Conservation (phyloP, 306 rosid species). For the Inga laurina region DNA sequence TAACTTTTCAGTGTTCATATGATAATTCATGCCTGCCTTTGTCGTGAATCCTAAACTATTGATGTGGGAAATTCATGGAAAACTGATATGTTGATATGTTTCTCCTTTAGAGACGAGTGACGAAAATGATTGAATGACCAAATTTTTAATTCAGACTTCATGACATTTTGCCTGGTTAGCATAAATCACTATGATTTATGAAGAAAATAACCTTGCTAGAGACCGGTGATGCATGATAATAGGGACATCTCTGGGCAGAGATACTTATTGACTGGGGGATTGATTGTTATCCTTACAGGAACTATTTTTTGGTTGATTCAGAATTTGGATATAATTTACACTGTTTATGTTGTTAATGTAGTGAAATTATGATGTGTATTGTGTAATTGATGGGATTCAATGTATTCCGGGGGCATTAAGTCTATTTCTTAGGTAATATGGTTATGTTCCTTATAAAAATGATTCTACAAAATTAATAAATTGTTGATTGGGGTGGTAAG, state of each 20-base stretch:
- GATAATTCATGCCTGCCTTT: no score
- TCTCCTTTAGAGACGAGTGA: neutral
- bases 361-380: neutral
- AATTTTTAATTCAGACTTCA: conserved; percentile 16
- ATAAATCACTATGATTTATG: conserved; percentile 5
- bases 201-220: neutral
- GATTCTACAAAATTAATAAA: neutral
- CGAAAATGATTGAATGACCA: neutral
- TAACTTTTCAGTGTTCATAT: no score
- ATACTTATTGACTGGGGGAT: neutral
- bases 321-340: neutral
- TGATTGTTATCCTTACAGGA: neutral
- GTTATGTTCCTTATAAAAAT: neutral
- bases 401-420: neutral
- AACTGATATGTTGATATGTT: conserved; percentile 38
- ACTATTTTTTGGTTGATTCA: neutral
- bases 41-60: conserved; percentile 47
- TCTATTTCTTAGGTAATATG: neutral
- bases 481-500: no score
- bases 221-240: neutral
- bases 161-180: conserved; percentile 10
- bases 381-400: neutral
- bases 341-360: neutral
- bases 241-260: neutral
- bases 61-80: conserved; percentile 71